Conservation (phyloP, 805 yeast genomes). For the Wickerhamomyces xylosicus region DNA sequence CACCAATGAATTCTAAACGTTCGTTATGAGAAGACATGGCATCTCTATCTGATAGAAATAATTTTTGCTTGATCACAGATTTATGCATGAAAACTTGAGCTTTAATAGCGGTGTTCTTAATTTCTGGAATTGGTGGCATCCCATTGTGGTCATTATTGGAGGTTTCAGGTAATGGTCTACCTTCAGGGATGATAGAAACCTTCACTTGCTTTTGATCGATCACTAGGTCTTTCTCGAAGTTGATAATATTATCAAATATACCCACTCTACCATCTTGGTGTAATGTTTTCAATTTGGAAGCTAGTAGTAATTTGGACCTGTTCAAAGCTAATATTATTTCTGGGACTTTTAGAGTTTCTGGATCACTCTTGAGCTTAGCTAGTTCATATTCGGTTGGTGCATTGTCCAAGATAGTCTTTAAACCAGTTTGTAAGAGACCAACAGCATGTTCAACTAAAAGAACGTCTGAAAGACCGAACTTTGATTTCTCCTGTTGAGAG, state of each 20-base stretch:
- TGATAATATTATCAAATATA: conserved; percentile 44
- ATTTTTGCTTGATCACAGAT: conserved; percentile 52
- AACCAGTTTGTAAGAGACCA: conserved; percentile 38
- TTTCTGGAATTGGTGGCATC: conserved; percentile 66
- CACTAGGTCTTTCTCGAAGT: conserved; percentile 22
- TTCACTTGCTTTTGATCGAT: background rate
- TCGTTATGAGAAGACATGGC: conserved; percentile 64
- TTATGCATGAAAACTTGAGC: conserved; percentile 76
- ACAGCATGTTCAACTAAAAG: conserved; percentile 40
- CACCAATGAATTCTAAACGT: conserved; percentile 85
- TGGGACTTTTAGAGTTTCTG: conserved; percentile 22
- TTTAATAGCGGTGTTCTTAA: conserved; percentile 45
- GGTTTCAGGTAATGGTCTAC: background rate
- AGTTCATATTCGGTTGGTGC: conserved; percentile 42
- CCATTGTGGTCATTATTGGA: conserved; percentile 1
- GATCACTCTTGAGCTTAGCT: conserved; percentile 22
- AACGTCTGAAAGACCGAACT: conserved; percentile 16
- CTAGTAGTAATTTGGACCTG: conserved; percentile 46
- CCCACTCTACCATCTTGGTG: conserved; percentile 37
- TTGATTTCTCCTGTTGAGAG: too few species aligned
- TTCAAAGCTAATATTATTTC: conserved; percentile 40
- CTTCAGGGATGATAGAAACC: background rate
- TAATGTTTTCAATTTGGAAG: conserved; percentile 47
- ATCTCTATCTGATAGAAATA: conserved; percentile 46
- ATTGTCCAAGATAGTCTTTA: conserved; percentile 38